Percentiles rank a stretch among this genome's conserved stretches.
Evolutionary conservation across 1,284 basidiomycete genomes (phyloP).

Genomic region (Tilletia indica): DNA sequence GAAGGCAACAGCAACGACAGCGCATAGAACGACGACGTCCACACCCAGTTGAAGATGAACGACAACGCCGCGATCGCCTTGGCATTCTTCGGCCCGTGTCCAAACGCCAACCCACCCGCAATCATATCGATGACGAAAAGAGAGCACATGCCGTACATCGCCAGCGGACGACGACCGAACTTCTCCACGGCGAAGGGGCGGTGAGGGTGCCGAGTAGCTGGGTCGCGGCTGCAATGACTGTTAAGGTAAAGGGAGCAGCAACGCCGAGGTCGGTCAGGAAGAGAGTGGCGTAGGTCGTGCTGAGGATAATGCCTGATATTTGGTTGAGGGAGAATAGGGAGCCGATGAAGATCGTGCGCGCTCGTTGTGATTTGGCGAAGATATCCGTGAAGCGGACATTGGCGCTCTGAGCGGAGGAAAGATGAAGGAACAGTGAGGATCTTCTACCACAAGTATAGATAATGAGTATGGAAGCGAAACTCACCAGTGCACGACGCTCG

Average conservation of each 20-base stretch:
- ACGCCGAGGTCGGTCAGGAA: slow-evolving; percentile 39
- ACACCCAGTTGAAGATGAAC: slow-evolving; percentile 45
- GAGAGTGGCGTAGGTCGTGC: slow-evolving; percentile 42
- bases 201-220: slow-evolving; percentile 35
- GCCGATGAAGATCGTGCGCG: slow-evolving; percentile 40
- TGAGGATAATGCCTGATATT: slow-evolving; percentile 43
- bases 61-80: slow-evolving; percentile 39
- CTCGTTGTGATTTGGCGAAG: slow-evolving; percentile 33
- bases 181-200: slow-evolving; percentile 40
- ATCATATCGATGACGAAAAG: slow-evolving; percentile 36
- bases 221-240: slow-evolving; percentile 35
- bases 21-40: slow-evolving; percentile 45
- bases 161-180: slow-evolving; percentile 37
- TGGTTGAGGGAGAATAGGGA: slow-evolving; percentile 47
- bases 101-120: slow-evolving; percentile 35
- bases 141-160: slow-evolving; percentile 36
- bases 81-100: slow-evolving; percentile 15
- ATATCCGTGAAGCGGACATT: slow-evolving; percentile 35
- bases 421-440: not conserved
- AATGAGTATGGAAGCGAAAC: slow-evolving; percentile 6
- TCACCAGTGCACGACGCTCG: slow-evolving; percentile 31
- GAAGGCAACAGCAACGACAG: slow-evolving; percentile 44
- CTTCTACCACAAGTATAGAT: not conserved
- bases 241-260: slow-evolving; percentile 39
- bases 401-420: not conserved